Percentiles rank a stretch among this genome's conserved stretches.
Evolutionary conservation across 139 green algal genomes (phyloP).

Genomic region (Picochlorum sp.): DNA sequence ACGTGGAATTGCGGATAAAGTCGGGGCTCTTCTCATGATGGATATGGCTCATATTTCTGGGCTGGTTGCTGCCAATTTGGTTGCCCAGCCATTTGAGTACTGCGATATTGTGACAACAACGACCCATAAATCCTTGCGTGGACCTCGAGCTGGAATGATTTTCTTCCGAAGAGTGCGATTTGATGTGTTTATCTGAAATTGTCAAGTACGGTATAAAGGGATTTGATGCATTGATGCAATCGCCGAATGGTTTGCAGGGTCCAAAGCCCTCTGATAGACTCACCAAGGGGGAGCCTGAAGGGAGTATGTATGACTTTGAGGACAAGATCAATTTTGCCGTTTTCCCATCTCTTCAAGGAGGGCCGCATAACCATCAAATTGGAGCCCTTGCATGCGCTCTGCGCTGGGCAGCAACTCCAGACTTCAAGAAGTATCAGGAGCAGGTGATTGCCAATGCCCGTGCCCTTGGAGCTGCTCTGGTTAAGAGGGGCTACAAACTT

Average conservation of each 20-base stretch:
- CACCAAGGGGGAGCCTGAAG: conserved; percentile 41
- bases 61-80: conserved; percentile 53
- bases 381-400: conserved; percentile 69
- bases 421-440: conserved; percentile 49
- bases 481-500: conserved; percentile 58
- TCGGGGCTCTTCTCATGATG: conserved; percentile 65
- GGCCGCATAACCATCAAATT: conserved; percentile 88
- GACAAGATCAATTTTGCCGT: conserved; percentile 80
- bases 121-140: conserved; percentile 80
- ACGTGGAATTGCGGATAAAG: conserved; percentile 53
- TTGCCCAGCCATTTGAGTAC: conserved; percentile 61
- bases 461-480: conserved; percentile 50
- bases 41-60: conserved; percentile 84
- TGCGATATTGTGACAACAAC: conserved; percentile 83
- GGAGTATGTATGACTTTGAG: conserved; percentile 60
- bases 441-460: conserved; percentile 57
- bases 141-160: conserved; percentile 73
- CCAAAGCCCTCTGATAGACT: conserved; percentile 44
- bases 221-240: not conserved
- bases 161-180: conserved; percentile 60
- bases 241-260: conserved; percentile 28
- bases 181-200: not conserved
- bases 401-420: conserved; percentile 43
- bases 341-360: conserved; percentile 76
- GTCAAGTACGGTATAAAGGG: too few species aligned